phyloP scores from a whole-genome alignment of 2,329 filamentous ascomycete species.

The Colletotrichum falcatum region DNA sequence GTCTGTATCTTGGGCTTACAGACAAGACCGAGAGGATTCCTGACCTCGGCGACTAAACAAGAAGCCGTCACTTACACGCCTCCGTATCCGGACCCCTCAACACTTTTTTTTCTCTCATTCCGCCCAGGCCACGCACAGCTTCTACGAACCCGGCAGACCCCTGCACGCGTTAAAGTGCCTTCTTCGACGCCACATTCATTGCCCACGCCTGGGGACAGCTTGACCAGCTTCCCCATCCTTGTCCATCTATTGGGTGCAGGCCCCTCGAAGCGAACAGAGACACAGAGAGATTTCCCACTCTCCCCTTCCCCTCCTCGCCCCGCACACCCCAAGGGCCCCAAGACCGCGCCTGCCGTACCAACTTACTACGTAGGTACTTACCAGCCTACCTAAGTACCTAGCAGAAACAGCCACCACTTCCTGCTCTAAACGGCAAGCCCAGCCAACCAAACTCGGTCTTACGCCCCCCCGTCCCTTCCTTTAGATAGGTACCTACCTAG shows the following conservation, averaged over 20 bases:
- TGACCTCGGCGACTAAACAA: background rate
- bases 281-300: constrained; percentile 14
- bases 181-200: constrained; percentile 38
- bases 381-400: background rate
- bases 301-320: background rate
- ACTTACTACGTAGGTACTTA: background rate
- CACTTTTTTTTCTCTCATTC: constrained; percentile 34
- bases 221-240: constrained; percentile 38
- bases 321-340: background rate
- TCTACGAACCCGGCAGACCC: constrained; percentile 34
- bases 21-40: background rate
- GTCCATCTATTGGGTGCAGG: constrained; percentile 32
- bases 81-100: constrained; percentile 30
- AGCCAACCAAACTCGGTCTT: constrained; percentile 18
- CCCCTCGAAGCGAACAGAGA: constrained; percentile 27
- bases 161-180: constrained; percentile 35
- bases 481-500: too few relatives aligned
- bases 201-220: constrained; percentile 32
- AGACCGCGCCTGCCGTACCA: background rate
- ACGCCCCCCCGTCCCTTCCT: constrained; percentile 31
- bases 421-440: constrained; percentile 32
- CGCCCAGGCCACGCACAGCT: constrained; percentile 16
- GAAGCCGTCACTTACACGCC: constrained; percentile 33
- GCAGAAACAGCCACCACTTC: background rate
- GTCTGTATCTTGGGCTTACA: background rate